Evolutionary conservation across 179 eudicot species (phyloP).

Genomic region (Silene noctiflora): DNA sequence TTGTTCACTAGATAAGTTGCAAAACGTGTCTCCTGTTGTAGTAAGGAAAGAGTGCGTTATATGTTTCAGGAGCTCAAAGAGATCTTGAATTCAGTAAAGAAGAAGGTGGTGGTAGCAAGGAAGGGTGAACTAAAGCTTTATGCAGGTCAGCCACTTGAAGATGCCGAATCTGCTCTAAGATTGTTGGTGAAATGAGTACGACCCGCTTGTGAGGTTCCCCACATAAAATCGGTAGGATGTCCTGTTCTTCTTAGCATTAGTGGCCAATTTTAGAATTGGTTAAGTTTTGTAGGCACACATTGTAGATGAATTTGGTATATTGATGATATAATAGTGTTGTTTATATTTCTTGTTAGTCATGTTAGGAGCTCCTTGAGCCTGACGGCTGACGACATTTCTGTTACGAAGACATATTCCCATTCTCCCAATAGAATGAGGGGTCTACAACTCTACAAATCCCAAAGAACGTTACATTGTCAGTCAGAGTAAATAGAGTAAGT

Average conservation of each 20-base stretch:
- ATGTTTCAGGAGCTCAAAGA: slow-evolving; percentile 53
- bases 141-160: slow-evolving; percentile 81
- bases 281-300: slow-evolving; percentile 19
- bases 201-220: not conserved
- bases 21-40: not conserved
- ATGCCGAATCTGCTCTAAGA: slow-evolving; percentile 62
- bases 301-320: not conserved
- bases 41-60: not conserved
- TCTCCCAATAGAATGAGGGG: too few relatives aligned
- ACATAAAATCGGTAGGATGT: not conserved
- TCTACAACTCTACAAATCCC: too few relatives aligned
- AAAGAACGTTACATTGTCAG: too few relatives aligned
- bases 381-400: too few relatives aligned
- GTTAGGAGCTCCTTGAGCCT: not conserved
- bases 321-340: not conserved
- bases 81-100: slow-evolving; percentile 37
- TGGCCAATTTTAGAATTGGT: not conserved
- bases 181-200: slow-evolving; percentile 38
- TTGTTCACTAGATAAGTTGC: not conserved
- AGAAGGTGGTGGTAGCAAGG: slow-evolving; percentile 62
- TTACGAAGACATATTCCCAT: too few relatives aligned
- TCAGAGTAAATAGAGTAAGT: too few relatives aligned
- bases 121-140: slow-evolving; percentile 76
- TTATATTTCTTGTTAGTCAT: not conserved
- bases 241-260: not conserved